phyloP scores from a whole-genome alignment of 192 early-diverging fungal genomes.

The Gaertneriomyces semiglobifer region DNA sequence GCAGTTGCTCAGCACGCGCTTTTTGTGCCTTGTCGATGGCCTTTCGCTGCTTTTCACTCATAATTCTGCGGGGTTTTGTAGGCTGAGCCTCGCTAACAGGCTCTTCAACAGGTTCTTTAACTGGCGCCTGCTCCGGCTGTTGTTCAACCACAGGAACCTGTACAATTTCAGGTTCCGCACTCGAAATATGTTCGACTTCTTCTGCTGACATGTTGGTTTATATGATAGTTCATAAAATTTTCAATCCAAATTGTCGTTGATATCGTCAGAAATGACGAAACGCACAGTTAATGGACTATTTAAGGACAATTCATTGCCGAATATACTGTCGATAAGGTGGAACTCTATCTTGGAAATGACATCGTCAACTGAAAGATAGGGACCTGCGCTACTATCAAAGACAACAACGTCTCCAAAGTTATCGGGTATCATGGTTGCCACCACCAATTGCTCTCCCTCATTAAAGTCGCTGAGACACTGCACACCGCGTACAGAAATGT shows the following conservation, averaged over 20 bases:
- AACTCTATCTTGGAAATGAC: neutral
- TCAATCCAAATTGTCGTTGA: no score
- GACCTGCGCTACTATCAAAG: neutral
- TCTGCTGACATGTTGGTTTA: no score
- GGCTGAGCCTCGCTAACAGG: no score
- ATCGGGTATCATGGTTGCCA: slow-evolving; percentile 16
- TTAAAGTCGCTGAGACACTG: slow-evolving; percentile 17
- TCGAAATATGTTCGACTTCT: no score
- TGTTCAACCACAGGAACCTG: no score
- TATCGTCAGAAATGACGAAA: neutral
- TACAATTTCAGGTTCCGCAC: no score
- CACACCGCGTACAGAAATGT: neutral
- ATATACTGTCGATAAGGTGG: neutral
- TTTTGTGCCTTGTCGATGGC: neutral
- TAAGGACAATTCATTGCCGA: neutral
- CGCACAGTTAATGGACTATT: slow-evolving; percentile 1
- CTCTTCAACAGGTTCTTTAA: no score
- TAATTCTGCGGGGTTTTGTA: no score
- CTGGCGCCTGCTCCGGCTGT: no score
- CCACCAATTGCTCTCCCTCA: neutral
- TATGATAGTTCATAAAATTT: no score
- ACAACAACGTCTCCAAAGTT: slow-evolving; percentile 12
- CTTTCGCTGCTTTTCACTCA: neutral
- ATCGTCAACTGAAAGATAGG: neutral
- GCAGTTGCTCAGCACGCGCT: slow-evolving; percentile 7